Evolutionary conservation across 164 flowering plant genomes (phyloP), one percentile per base, ranked within the genome.

Genomic region (Aristolochia californica): DNA sequence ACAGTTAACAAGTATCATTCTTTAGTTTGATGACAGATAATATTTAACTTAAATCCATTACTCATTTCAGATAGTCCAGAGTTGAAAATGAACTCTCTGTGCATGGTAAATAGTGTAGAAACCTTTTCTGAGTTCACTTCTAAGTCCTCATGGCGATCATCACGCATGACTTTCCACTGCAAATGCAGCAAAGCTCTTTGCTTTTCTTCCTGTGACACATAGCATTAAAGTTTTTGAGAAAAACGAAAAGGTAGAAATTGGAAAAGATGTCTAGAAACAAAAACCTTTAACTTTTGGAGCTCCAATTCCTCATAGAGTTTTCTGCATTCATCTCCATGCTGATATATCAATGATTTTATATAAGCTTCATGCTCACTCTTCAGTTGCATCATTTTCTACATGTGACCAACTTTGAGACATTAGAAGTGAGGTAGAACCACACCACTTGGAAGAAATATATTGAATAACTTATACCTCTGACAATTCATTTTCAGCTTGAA

Each of bases 141-240:
- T 73, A 75, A 91, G 47, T 87, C 93, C 59, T 84, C 95, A 48
- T 78, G 77, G 56, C 77, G 85, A 43, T 84, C 75, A 65, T 78
- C 80, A 60, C 81, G 62, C 95, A 90, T 85, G 51, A 88, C 93
- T 72, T 74, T 87, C 97, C 93, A 88, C 70, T 87, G 97, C 77
- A 94, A 61, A 66, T 94, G 87, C 76, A 94, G 60, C 53, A 88
- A 68, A 24, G 91, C 84, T 55, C 87, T 83, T 68, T 94, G 96
- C 69, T 81, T 78, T 57, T 90, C 97, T 72, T 87, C 99, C 99
- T 94, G 80, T 48, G 38, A 68, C 45, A 53, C 24, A 1, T 15
- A 53, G 2, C 49, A 51, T 26, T 62, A 54, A 14, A 56, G 60
- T 54, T 53, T 64, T 58, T 56, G 25, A 17, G 18, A 54, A 28